Base-by-base conservation (phyloP, 2,329 filamentous ascomycete genomes). In the Scedosporium boydii region DNA sequence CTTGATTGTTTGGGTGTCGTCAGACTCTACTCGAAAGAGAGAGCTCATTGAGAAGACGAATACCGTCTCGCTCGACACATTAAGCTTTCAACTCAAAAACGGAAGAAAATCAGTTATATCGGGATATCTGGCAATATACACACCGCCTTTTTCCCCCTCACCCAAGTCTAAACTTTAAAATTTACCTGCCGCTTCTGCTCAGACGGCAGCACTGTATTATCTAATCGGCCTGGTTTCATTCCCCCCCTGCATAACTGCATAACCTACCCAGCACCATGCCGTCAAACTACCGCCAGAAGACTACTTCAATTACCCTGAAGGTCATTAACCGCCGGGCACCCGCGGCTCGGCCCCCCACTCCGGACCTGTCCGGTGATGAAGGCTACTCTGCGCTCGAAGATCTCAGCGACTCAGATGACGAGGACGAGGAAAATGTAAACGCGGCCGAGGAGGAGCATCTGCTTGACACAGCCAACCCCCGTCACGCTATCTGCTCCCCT, bases 391-490 rank as follows among this genome's bases (percentile, higher is more conserved):
- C 81, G 44, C 87, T 96, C 64, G 89, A 93, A 70, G 85, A 91
- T 59, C 88, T 96, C 64, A 90, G 84, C 67, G 90, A 93, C 68
- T 87, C 85, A 10, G 90, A 83, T 61, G 83, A 93, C 65, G 87
- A 91, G 66, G 90, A 93, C 72, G 88, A 93, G 73, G 85, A 89
- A 66, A 85, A 90, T 80, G 85, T 93, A 62, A 83, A 89, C 70
- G 84, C 87, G 80, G 82, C 86, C 78, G 90, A 95, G 82, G 90
- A 92, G 77, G 82, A 86, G 73, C 84, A 87, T 68, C 90, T 93
- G 65, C 78, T 90, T 63, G n/a, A 41, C 42, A 74, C 74, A 62
- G 75, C 80, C 66, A 75, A 73, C 65, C 70, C 72, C 67, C 71
- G 71, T 34, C 72, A 75, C 46, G 71, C 72, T 64, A 69, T 73